Evolutionary conservation across 1,284 basidiomycete genomes (phyloP).

Genomic region (Sphaerobolus stellatus): DNA sequence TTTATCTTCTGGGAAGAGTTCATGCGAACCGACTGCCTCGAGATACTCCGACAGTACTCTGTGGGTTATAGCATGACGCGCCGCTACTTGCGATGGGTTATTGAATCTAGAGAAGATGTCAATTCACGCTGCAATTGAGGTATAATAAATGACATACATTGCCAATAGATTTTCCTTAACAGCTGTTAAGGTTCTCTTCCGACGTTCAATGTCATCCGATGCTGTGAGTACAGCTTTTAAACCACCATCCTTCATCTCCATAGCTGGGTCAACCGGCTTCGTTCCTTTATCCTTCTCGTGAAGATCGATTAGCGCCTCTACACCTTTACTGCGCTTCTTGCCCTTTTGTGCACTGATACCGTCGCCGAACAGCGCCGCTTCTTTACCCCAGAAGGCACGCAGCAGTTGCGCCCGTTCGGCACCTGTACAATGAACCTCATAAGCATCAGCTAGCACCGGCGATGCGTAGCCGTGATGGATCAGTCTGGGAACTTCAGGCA

Average conservation of each 20-base stretch:
- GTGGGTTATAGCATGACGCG: constrained; percentile 84
- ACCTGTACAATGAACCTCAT: constrained; percentile 80
- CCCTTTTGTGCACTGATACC: constrained; percentile 39
- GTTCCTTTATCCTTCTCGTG: constrained; percentile 59
- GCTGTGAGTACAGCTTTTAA: constrained; percentile 66
- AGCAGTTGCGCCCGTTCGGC: constrained; percentile 78
- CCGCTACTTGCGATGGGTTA: constrained; percentile 84
- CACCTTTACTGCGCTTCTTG: constrained; percentile 1
- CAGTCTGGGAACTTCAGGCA: constrained; percentile 68
- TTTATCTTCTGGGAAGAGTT: constrained; percentile 2
- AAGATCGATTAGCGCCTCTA: neutral
- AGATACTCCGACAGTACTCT: constrained; percentile 79
- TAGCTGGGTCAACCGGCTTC: constrained; percentile 31
- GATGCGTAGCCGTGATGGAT: constrained; percentile 83
- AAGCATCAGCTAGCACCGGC: constrained; percentile 79
- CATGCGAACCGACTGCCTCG: constrained; percentile 38
- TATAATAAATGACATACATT: constrained; percentile 54
- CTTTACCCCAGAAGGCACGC: constrained; percentile 86
- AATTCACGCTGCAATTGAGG: constrained; percentile 9
- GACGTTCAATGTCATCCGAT: constrained; percentile 55
- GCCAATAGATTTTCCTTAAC: constrained; percentile 72
- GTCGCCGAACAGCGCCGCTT: constrained; percentile 68
- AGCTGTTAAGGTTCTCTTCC: constrained; percentile 63
- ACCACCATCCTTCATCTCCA: constrained; percentile 34
- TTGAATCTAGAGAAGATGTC: constrained; percentile 62